A percentile compares a stretch with the other conserved stretches of the same genome.
Conservation (phyloP, 78 protist genomes). For the Blattamonas nauphoetae region DNA sequence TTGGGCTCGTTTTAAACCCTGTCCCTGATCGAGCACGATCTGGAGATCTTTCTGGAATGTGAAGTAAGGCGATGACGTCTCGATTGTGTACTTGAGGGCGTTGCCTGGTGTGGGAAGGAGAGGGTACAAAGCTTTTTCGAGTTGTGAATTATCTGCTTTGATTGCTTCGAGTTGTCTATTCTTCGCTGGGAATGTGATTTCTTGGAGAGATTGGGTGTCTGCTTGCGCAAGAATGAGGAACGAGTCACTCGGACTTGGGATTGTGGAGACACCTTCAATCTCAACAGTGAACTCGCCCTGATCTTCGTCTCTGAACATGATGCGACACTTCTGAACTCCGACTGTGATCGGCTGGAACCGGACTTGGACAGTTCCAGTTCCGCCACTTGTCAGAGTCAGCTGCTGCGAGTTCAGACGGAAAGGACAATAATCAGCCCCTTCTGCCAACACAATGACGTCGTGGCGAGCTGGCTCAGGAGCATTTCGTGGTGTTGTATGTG, state of each 20-base stretch:
- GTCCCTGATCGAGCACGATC: background rate
- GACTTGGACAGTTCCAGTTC: background rate
- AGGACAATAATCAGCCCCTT: background rate
- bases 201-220: background rate
- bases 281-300: slow-evolving; percentile 1
- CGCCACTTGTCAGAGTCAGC: background rate
- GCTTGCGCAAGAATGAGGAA: background rate
- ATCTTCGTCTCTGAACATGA: background rate
- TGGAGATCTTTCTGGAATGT: slow-evolving; percentile 21
- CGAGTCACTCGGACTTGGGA: background rate
- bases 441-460: background rate
- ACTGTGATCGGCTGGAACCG: background rate
- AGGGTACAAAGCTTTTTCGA: background rate
- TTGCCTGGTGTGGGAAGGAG: background rate
- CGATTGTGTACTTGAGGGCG: slow-evolving; percentile 26
- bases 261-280: background rate
- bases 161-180: background rate
- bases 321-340: background rate
- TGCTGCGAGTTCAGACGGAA: background rate
- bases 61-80: slow-evolving; percentile 28
- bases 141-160: background rate
- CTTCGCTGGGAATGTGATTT: background rate
- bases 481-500: background rate
- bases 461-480: background rate
- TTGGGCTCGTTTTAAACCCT: background rate